phyloP scores from a whole-genome alignment of 495 filamentous ascomycete species.

The Mycothermus thermophilus region DNA sequence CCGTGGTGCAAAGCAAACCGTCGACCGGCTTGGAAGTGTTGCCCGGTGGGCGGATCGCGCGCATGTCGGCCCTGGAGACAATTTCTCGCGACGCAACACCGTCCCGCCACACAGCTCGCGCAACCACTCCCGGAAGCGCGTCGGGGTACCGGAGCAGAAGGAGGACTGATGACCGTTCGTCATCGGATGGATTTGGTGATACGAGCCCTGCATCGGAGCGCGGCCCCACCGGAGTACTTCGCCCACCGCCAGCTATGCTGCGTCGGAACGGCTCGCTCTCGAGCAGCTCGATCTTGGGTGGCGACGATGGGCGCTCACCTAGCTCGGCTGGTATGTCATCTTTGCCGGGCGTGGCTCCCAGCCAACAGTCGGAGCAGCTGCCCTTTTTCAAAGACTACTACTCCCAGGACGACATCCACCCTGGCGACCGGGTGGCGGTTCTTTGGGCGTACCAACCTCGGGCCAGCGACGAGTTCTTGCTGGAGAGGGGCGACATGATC shows the following conservation, averaged over 20 bases:
- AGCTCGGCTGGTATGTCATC: conserved; percentile 65
- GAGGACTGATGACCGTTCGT: conserved; percentile 58
- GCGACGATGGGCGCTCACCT: conserved; percentile 63
- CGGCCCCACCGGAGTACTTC: conserved; percentile 39
- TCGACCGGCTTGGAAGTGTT: conserved; percentile 57
- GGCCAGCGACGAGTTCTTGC: conserved; percentile 81
- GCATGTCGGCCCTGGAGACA: conserved; percentile 88
- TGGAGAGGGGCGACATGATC: conserved; percentile 96
- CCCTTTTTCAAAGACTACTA: conserved; percentile 98
- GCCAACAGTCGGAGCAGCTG: conserved; percentile 88
- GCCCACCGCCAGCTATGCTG: conserved; percentile 43
- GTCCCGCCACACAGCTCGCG: conserved; percentile 31
- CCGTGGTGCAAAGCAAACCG: conserved; percentile 20
- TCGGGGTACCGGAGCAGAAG: conserved; percentile 24
- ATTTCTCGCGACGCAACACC: conserved; percentile 47
- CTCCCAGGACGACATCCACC: conserved; percentile 88
- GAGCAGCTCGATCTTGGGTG: conserved; percentile 61
- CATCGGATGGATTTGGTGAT: conserved; percentile 65
- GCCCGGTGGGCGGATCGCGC: conserved; percentile 77
- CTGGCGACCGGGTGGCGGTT: conserved; percentile 76
- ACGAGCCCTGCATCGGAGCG: conserved; percentile 66
- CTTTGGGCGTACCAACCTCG: conserved; percentile 96
- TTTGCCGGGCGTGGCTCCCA: conserved; percentile 65
- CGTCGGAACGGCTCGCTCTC: conserved; percentile 77
- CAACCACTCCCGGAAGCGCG: conserved; percentile 20